Percentiles rank a stretch among this genome's conserved stretches.
These are phyloP conservation scores for Globisporangium splendens DNA, from an alignment of 352 stramenopile genomes.

Conservation along the genomic window DNA sequence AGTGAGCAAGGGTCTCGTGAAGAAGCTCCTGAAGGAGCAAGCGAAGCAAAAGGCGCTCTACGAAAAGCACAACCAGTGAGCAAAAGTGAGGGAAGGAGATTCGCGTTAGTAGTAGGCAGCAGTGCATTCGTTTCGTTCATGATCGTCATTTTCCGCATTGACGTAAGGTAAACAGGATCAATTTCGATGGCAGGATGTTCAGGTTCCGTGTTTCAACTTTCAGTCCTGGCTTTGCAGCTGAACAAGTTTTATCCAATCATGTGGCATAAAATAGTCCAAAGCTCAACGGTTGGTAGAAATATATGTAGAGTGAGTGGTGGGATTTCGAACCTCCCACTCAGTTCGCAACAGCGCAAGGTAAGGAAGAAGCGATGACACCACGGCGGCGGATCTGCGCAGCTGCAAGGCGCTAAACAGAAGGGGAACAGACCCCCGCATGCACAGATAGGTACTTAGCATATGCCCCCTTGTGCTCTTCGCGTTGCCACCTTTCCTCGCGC, in stretches of 20 bases:
- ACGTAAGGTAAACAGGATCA: no score
- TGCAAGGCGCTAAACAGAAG: no score
- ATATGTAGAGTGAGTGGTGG: neutral
- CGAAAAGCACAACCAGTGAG: slow-evolving; percentile 62
- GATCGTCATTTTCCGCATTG: no score
- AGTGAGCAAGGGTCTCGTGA: slow-evolving; percentile 94
- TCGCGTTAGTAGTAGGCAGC: neutral
- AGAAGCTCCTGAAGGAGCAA: slow-evolving; percentile 97
- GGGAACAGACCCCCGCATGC: neutral
- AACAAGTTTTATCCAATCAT: neutral
- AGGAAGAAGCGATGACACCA: no score
- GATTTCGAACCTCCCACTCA: neutral
- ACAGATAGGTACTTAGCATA: neutral
- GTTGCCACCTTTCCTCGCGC: no score
- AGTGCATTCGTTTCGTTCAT: neutral
- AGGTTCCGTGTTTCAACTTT: no score
- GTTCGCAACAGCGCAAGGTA: no score
- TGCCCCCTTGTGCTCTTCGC: no score
- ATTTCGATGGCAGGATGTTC: no score
- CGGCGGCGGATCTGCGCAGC: no score
- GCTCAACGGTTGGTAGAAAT: neutral
- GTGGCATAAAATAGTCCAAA: neutral
- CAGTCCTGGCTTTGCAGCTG: neutral
- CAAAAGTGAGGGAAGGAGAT: neutral
- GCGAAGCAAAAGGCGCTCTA: slow-evolving; percentile 94